Conservation (phyloP, 148 eudicot genomes). For the Pouteria glomerata region DNA sequence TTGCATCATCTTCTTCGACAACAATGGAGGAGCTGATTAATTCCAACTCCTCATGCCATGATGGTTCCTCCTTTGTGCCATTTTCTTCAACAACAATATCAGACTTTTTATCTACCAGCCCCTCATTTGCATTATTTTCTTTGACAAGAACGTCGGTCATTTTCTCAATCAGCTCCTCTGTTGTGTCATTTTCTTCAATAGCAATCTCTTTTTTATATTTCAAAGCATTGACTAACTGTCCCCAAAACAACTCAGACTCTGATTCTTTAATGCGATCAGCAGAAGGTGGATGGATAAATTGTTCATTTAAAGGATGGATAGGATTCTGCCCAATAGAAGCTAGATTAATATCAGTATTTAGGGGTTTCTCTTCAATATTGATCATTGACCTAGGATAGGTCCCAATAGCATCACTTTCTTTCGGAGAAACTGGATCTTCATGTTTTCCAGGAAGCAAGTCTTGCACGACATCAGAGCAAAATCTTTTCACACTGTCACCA, state of each 20-base stretch:
- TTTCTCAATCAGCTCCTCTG: constrained; percentile 8
- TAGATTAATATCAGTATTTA: constrained; percentile 4
- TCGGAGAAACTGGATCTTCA: constrained; percentile 8
- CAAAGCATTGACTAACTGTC: constrained; percentile 2
- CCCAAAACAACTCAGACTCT: constrained; percentile 12
- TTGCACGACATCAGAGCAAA: constrained; percentile 42
- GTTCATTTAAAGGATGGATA: constrained; percentile 6
- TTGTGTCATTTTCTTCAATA: constrained; percentile 10
- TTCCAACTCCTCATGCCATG: not conserved
- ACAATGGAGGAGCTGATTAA: not conserved
- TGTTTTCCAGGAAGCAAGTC: constrained; percentile 27
- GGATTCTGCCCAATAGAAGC: constrained; percentile 6
- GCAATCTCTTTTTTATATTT: not conserved
- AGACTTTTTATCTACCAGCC: not conserved
- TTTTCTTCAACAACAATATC: not conserved
- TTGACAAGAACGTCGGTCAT: not conserved
- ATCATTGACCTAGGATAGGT: constrained; percentile 5
- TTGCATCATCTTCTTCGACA: constrained; percentile 6
- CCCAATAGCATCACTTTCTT: constrained; percentile 4
- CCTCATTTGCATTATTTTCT: not conserved
- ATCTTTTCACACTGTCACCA: constrained; percentile 34
- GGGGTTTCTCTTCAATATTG: constrained; percentile 16
- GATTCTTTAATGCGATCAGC: not conserved
- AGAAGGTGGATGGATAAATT: constrained; percentile 6
- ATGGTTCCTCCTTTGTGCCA: not conserved